phyloP scores from a whole-genome alignment of 306 rosid genomes.

The Quercus gilva region DNA sequence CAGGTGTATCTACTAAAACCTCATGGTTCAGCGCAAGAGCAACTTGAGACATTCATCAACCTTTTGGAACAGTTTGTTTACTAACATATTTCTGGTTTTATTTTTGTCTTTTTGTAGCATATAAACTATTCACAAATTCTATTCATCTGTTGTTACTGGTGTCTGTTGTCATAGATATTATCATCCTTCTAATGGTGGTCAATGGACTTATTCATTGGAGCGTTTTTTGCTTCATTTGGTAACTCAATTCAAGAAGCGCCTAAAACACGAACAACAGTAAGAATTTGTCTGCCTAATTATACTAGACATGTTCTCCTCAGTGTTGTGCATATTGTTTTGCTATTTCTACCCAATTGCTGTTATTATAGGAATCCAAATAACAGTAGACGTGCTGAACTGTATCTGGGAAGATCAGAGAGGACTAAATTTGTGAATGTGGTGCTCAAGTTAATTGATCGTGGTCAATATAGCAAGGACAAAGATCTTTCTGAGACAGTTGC shows the following conservation, averaged over 20 bases:
- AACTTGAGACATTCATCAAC: constrained; percentile 90
- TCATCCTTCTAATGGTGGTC: constrained; percentile 99
- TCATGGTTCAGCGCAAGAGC: constrained; percentile 61
- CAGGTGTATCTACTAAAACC: constrained; percentile 90
- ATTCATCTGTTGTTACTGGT: constrained; percentile 7
- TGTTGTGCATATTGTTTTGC: constrained; percentile 16
- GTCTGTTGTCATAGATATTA: constrained; percentile 60
- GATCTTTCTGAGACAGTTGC: constrained; percentile 95
- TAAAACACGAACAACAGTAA: constrained; percentile 79
- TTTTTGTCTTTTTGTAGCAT: constrained; percentile 9
- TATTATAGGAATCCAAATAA: constrained; percentile 47
- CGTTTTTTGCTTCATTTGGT: constrained; percentile 82
- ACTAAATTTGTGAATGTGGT: constrained; percentile 71
- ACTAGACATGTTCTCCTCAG: constrained; percentile 11
- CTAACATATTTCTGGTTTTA: constrained; percentile 31
- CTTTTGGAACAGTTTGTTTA: constrained; percentile 93
- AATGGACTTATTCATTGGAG: constrained; percentile 90
- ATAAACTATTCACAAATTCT: constrained; percentile 10
- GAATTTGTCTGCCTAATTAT: constrained; percentile 27
- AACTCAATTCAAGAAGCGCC: constrained; percentile 81
- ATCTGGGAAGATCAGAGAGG: constrained; percentile 80
- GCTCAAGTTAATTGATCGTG: constrained; percentile 92
- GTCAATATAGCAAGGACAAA: constrained; percentile 98
- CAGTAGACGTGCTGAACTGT: constrained; percentile 38
- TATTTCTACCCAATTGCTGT: constrained; percentile 38